A percentile compares a stretch with the other conserved stretches of the same genome.
These are phyloP conservation scores for Phellopilus nigrolimitatus DNA, from an alignment of 1,284 basidiomycete species.

Conservation along the genomic window DNA sequence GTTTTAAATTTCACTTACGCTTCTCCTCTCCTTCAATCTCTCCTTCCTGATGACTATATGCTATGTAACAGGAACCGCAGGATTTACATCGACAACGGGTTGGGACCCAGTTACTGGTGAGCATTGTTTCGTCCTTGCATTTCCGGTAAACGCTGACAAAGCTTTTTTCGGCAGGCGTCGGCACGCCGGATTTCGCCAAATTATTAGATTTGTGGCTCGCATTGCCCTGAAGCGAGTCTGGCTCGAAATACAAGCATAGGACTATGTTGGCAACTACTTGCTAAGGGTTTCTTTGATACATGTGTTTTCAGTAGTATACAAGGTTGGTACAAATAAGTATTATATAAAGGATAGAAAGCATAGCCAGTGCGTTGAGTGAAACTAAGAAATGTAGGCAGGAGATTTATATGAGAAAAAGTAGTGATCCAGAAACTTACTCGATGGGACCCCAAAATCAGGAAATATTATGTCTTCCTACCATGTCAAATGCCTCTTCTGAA, in stretches of 20 bases:
- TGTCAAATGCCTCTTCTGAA: conserved; percentile 8
- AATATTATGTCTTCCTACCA: neutral
- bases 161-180: conserved; percentile 17
- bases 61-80: conserved; percentile 19
- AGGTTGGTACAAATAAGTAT: too few species aligned
- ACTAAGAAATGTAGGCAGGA: too few species aligned
- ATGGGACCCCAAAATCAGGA: neutral
- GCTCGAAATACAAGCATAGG: too few species aligned
- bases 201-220: conserved; percentile 20
- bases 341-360: too few species aligned
- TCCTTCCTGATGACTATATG: neutral
- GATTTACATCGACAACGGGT: conserved; percentile 25
- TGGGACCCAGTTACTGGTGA: conserved; percentile 27
- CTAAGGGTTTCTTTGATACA: too few species aligned
- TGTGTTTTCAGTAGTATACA: too few species aligned
- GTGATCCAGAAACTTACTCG: neutral
- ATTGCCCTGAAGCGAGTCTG: conserved; percentile 18
- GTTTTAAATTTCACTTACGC: neutral
- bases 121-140: too few species aligned
- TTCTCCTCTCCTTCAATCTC: neutral
- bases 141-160: neutral
- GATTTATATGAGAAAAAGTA: too few species aligned
- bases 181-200: conserved; percentile 21
- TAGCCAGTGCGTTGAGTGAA: too few species aligned
- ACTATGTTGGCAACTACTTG: too few species aligned